A percentile compares a stretch with the other conserved stretches of the same genome.
phyloP scores from a whole-genome alignment of 2,329 filamentous ascomycete genomes.

The Blastomyces percursus region DNA sequence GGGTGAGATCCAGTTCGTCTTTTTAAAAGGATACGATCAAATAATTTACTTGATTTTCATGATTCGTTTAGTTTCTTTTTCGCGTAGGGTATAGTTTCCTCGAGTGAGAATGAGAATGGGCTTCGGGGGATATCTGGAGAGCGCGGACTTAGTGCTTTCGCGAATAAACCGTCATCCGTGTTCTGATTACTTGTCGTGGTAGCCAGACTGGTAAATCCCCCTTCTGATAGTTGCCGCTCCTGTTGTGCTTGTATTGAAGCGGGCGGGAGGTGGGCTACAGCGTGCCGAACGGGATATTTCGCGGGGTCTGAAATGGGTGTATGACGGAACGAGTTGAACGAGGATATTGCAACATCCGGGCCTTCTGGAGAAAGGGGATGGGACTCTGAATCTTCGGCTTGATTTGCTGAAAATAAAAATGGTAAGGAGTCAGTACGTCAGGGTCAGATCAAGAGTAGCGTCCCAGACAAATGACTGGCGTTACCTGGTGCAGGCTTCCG shows the following conservation, averaged over 20 bases:
- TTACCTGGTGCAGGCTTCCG: constrained; percentile 43
- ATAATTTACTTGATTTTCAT: constrained; percentile 1
- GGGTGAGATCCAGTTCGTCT: background rate
- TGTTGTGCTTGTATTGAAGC: constrained; percentile 29
- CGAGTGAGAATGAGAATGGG: constrained; percentile 57
- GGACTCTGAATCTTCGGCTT: constrained; percentile 21
- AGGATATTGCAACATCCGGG: constrained; percentile 53
- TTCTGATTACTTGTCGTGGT: constrained; percentile 16
- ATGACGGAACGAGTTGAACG: constrained; percentile 50
- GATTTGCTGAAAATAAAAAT: constrained; percentile 20
- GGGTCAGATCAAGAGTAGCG: background rate
- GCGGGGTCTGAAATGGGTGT: constrained; percentile 16
- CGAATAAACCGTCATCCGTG: constrained; percentile 67
- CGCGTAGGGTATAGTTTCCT: constrained; percentile 26
- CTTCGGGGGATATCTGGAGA: constrained; percentile 78
- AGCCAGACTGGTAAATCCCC: background rate
- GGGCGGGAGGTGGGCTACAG: constrained; percentile 29
- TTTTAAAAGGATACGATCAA: background rate
- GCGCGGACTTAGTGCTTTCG: constrained; percentile 72
- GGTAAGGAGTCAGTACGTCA: background rate
- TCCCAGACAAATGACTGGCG: background rate
- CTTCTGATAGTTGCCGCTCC: constrained; percentile 6
- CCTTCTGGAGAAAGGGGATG: constrained; percentile 51
- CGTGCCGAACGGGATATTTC: background rate
- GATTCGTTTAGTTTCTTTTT: constrained; percentile 11